Conservation (phyloP, 2,329 filamentous ascomycete genomes). For the Shiraia bambusicola region DNA sequence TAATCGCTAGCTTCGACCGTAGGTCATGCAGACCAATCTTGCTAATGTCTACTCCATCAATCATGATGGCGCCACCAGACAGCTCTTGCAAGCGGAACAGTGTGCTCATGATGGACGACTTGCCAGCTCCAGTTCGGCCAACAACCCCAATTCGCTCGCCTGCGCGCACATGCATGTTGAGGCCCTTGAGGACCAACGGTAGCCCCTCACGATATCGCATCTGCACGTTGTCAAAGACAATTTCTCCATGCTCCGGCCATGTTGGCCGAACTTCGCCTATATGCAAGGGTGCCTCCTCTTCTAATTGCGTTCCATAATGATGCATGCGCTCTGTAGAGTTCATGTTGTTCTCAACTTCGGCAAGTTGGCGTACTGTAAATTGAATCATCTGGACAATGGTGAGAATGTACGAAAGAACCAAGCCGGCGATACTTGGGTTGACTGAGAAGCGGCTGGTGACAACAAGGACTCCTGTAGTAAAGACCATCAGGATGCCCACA, state of each 20-base stretch:
- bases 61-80: constrained; percentile 50
- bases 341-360: constrained; percentile 97
- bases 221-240: constrained; percentile 52
- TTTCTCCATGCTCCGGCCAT: constrained; percentile 86
- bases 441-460: constrained; percentile 88
- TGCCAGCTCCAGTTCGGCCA: constrained; percentile 78
- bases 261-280: constrained; percentile 67
- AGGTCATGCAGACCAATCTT: constrained; percentile 74
- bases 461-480: constrained; percentile 84
- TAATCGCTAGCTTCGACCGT: constrained; percentile 75
- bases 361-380: constrained; percentile 89
- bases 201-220: constrained; percentile 56
- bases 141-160: constrained; percentile 82
- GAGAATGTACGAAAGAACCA: constrained; percentile 91
- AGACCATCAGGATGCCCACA: constrained; percentile 81
- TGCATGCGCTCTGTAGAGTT: constrained; percentile 90
- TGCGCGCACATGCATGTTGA: constrained; percentile 67
- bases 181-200: constrained; percentile 52
- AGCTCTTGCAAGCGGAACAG: constrained; percentile 69
- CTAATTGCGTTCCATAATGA: constrained; percentile 83
- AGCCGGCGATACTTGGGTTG: constrained; percentile 77
- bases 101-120: constrained; percentile 80
- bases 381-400: constrained; percentile 94
- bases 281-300: constrained; percentile 85
- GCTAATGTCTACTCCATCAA: constrained; percentile 61